Conservation (phyloP, 192 early-diverging fungal genomes). For the Coemansia sp. region DNA sequence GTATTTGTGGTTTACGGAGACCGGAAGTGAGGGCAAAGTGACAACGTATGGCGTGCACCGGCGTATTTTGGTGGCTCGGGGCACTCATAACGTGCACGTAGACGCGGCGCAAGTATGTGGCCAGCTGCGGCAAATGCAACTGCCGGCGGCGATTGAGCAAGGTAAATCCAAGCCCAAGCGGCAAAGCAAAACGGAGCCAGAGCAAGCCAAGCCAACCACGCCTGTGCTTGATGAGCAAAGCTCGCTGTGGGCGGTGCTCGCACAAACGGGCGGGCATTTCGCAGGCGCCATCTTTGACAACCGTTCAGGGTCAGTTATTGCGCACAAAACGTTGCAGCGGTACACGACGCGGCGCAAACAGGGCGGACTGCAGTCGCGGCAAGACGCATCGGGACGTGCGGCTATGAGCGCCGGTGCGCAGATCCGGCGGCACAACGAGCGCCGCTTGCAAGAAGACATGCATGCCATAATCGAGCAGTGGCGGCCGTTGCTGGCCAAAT, state of each 20-base stretch:
- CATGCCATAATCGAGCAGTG: constrained; percentile 70
- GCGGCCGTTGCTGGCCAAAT: constrained; percentile 61
- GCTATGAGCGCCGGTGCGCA: constrained; percentile 83
- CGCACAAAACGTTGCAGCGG: constrained; percentile 92
- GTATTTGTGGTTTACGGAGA: constrained; percentile 32
- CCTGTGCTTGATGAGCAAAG: constrained; percentile 3
- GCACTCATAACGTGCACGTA: constrained; percentile 21
- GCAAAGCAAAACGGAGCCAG: not conserved
- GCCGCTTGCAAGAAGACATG: constrained; percentile 77
- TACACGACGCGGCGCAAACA: constrained; percentile 97
- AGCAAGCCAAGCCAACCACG: not conserved
- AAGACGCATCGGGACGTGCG: constrained; percentile 83
- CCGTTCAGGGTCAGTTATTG: constrained; percentile 58
- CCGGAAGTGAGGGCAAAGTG: not conserved
- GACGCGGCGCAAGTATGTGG: constrained; percentile 15
- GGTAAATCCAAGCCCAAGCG: constrained; percentile 16
- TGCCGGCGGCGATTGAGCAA: constrained; percentile 13
- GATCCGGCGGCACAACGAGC: constrained; percentile 89
- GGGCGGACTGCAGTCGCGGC: constrained; percentile 84
- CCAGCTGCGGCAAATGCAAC: constrained; percentile 33
- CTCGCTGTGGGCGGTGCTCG: constrained; percentile 72
- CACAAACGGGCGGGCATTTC: constrained; percentile 88
- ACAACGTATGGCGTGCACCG: constrained; percentile 38
- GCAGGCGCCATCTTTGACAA: constrained; percentile 85
- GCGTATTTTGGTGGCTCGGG: constrained; percentile 26